Conservation (phyloP, 108 stramenopile species). For the Cyclotella distinguenda region DNA sequence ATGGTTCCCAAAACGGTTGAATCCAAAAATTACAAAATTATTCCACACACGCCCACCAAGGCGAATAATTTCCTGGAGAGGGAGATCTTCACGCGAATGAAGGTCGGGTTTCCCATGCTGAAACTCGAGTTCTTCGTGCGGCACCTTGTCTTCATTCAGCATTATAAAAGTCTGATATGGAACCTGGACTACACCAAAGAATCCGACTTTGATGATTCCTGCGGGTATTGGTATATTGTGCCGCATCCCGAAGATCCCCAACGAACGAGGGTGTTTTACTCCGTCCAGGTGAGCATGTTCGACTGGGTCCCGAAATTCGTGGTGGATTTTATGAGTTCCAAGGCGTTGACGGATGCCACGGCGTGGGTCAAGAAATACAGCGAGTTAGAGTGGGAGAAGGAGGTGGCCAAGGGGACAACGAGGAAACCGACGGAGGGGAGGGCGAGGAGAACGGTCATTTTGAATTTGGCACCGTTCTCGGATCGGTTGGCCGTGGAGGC, state of each 20-base stretch:
- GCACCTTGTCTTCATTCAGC: slow-evolving; percentile 47
- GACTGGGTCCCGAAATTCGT: slow-evolving; percentile 64
- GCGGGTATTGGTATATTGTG: slow-evolving; percentile 55
- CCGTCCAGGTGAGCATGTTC: slow-evolving; percentile 57
- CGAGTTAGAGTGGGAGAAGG: slow-evolving; percentile 50
- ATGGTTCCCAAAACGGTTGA: slow-evolving; percentile 57
- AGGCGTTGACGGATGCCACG: slow-evolving; percentile 65
- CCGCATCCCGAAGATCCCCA: slow-evolving; percentile 58
- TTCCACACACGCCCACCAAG: slow-evolving; percentile 40
- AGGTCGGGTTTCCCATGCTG: slow-evolving; percentile 53
- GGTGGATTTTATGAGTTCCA: slow-evolving; percentile 56
- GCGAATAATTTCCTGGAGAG: slow-evolving; percentile 44
- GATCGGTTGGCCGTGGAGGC: slow-evolving; percentile 23
- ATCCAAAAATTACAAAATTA: slow-evolving; percentile 49
- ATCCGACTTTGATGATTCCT: slow-evolving; percentile 57
- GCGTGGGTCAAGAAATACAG: slow-evolving; percentile 67
- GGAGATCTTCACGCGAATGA: slow-evolving; percentile 56
- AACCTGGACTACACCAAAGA: slow-evolving; percentile 55
- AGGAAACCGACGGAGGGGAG: background rate
- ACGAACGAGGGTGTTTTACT: slow-evolving; percentile 53
- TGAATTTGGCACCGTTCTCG: slow-evolving; percentile 31
- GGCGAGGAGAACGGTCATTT: slow-evolving; percentile 13
- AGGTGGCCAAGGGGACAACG: slow-evolving; percentile 14
- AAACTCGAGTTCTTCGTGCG: slow-evolving; percentile 58
- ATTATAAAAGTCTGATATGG: slow-evolving; percentile 48